These are phyloP conservation scores for Phytophthora sp. DNA, from an alignment of 352 stramenopile genomes.

Conservation along the genomic window DNA sequence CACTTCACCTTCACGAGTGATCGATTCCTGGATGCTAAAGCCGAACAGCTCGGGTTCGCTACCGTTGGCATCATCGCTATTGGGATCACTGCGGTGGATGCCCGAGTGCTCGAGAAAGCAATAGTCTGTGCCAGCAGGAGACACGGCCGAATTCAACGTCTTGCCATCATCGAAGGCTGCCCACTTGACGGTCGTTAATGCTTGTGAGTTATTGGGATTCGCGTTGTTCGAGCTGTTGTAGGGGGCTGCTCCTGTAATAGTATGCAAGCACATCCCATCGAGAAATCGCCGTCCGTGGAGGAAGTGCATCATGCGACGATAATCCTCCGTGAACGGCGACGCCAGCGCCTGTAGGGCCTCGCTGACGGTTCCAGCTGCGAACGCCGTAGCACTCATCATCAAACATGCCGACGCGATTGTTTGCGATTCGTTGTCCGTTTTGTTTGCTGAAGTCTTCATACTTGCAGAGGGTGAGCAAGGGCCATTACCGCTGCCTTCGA, in stretches of 20 bases:
- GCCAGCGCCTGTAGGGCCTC: constrained; percentile 73
- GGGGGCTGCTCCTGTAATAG: constrained; percentile 34
- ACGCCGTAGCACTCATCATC: constrained; percentile 66
- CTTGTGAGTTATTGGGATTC: constrained; percentile 38
- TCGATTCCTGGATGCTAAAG: constrained; percentile 75
- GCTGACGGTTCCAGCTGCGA: constrained; percentile 58
- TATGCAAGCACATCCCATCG: constrained; percentile 66
- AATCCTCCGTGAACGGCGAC: constrained; percentile 69
- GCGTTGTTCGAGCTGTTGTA: constrained; percentile 1
- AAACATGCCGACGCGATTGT: constrained; percentile 48
- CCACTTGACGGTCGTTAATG: constrained; percentile 82
- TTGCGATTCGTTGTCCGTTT: constrained; percentile 6
- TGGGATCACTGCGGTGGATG: constrained; percentile 32
- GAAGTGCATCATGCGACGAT: constrained; percentile 71
- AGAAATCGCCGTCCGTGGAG: constrained; percentile 64
- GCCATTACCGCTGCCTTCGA: constrained; percentile 36
- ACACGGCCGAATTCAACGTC: constrained; percentile 33
- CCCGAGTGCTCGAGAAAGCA: constrained; percentile 82
- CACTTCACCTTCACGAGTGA: constrained; percentile 65
- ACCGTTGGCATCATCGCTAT: not conserved
- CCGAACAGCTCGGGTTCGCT: constrained; percentile 46
- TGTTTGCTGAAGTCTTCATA: constrained; percentile 8
- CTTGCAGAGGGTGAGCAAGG: constrained; percentile 9
- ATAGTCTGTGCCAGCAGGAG: constrained; percentile 63
- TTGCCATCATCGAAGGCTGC: constrained; percentile 66